Percentiles rank a stretch among this genome's conserved stretches.
Conservation (phyloP, 768 basidiomycete genomes). For the Suillus ampliporus region DNA sequence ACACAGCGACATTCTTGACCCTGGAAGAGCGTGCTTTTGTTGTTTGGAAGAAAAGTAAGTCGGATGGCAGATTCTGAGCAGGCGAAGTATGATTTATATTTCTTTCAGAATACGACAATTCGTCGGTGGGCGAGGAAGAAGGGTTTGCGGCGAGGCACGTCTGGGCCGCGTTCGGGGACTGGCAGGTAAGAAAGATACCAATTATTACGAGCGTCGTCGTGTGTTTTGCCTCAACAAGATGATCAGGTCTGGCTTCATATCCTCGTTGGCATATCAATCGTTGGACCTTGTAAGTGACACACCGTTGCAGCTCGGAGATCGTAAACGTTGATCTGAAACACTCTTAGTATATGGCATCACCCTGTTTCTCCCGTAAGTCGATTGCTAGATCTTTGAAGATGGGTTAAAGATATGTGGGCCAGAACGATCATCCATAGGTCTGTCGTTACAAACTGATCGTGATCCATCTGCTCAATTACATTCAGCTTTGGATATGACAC, state of each 20-base stretch:
- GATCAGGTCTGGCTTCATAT: conserved; percentile 58
- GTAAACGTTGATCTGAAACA: neutral
- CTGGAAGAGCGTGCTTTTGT: conserved; percentile 64
- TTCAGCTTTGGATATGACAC: conserved; percentile 60
- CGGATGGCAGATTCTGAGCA: neutral
- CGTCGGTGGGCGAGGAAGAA: conserved; percentile 62
- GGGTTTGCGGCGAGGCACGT: conserved; percentile 58
- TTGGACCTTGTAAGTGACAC: conserved; percentile 57
- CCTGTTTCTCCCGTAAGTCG: conserved; percentile 68
- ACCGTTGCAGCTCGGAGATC: neutral
- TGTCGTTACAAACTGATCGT: conserved; percentile 5
- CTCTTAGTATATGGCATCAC: conserved; percentile 69
- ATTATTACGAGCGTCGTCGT: neutral
- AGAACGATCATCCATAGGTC: conserved; percentile 18
- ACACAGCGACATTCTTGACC: conserved; percentile 63
- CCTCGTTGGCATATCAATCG: conserved; percentile 61
- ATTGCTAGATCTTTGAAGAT: neutral
- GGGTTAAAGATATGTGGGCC: neutral
- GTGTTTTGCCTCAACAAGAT: neutral
- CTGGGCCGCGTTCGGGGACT: conserved; percentile 57
- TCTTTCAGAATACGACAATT: conserved; percentile 57
- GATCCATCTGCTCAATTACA: conserved; percentile 7
- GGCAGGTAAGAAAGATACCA: conserved; percentile 51
- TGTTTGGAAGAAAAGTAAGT: conserved; percentile 60
- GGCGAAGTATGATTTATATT: neutral